Conservation (phyloP, 495 filamentous ascomycete genomes). For the Daldinia caldariorum region DNA sequence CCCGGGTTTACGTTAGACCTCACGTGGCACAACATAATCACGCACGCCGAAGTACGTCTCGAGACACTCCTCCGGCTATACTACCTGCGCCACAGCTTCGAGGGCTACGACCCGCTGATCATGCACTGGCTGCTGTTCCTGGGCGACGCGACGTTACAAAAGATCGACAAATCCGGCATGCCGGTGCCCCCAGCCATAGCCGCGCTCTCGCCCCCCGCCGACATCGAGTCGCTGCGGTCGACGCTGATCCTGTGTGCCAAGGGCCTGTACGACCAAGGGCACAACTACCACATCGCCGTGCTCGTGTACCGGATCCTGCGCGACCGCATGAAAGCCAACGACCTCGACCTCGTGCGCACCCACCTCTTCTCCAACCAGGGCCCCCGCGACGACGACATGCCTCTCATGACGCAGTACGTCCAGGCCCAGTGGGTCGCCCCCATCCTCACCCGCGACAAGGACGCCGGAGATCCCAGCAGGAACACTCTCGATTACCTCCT, state of each 20-base stretch:
- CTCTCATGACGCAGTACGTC: conserved; percentile 39
- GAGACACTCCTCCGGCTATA: conserved; percentile 54
- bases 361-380: conserved; percentile 29
- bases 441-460: conserved; percentile 8
- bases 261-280: conserved; percentile 51
- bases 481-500: conserved; percentile 32
- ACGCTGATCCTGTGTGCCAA: conserved; percentile 51
- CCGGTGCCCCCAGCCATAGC: not conserved
- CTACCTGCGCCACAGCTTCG: conserved; percentile 55
- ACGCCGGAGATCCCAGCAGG: not conserved
- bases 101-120: conserved; percentile 48
- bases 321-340: conserved; percentile 38
- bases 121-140: conserved; percentile 50
- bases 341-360: conserved; percentile 38
- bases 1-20: conserved; percentile 1
- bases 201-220: not conserved
- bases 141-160: conserved; percentile 45
- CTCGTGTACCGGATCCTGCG: conserved; percentile 34
- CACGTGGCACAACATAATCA: conserved; percentile 36
- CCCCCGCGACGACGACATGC: conserved; percentile 27
- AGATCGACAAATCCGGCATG: conserved; percentile 15
- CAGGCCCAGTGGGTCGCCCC: conserved; percentile 38
- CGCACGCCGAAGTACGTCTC: conserved; percentile 44
- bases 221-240: conserved; percentile 45
- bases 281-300: conserved; percentile 45